These are phyloP conservation scores for Oryza longistaminata DNA, from an alignment of 176 grass and related monocot species.

Conservation along the genomic window DNA sequence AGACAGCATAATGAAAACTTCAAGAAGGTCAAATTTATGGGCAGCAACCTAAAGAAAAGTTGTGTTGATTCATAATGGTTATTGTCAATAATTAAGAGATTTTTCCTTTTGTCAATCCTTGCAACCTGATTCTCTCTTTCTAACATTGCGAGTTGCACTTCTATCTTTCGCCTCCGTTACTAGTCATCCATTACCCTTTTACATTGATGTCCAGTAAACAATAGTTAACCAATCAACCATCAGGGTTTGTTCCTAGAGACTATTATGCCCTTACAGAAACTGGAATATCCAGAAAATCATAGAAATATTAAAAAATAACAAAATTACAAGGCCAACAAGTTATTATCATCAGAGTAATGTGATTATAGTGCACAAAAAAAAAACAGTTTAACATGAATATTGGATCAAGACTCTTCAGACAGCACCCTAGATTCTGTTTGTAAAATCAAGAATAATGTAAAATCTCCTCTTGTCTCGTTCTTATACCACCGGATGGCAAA, in stretches of 20 bases:
- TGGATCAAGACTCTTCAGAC: background rate
- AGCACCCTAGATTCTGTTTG: background rate
- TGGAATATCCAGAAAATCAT: background rate
- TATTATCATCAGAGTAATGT: background rate
- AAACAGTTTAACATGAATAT: conserved; percentile 1
- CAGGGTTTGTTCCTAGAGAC: background rate
- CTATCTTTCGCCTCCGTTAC: background rate
- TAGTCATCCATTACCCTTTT: background rate
- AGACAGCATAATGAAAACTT: conserved; percentile 21
- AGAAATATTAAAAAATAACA: background rate
- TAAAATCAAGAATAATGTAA: background rate
- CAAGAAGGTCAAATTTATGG: background rate
- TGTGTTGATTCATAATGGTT: background rate
- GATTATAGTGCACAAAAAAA: background rate
- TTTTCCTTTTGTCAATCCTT: background rate
- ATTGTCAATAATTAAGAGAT: background rate
- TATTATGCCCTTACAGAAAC: background rate
- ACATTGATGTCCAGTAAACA: background rate
- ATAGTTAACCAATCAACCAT: background rate
- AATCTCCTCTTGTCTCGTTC: background rate
- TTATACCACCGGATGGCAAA: background rate
- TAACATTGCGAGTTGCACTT: background rate
- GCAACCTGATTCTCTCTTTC: background rate
- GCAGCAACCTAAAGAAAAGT: background rate
- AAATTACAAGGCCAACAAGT: background rate